phyloP scores from a whole-genome alignment of 257 asterid species.

The Knoxia roxburghii region DNA sequence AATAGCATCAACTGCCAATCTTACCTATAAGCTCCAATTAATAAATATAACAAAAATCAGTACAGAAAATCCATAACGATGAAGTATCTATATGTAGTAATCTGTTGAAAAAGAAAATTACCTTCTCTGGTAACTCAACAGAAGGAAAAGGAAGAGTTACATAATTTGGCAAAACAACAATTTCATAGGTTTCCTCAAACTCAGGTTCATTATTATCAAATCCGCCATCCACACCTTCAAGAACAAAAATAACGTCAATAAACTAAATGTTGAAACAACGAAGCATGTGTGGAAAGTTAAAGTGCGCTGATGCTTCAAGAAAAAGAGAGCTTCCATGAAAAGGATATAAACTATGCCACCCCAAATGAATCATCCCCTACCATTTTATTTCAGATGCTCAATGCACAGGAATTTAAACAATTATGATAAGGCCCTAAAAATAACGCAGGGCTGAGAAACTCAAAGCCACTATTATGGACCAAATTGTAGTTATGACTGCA shows the following conservation, averaged over 20 bases:
- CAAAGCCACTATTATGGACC: not conserved
- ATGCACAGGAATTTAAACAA: not conserved
- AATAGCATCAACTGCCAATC: slow-evolving; percentile 86
- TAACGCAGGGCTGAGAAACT: not conserved
- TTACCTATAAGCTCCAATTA: slow-evolving; percentile 50
- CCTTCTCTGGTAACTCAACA: slow-evolving; percentile 96
- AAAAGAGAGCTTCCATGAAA: not conserved
- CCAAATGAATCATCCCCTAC: not conserved
- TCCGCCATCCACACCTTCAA: slow-evolving; percentile 84
- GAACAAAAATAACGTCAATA: slow-evolving; percentile 13
- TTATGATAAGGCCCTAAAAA: not conserved
- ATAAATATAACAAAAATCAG: not conserved
- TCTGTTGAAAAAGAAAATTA: slow-evolving; percentile 18
- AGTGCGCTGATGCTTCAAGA: not conserved
- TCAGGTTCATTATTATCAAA: slow-evolving; percentile 75
- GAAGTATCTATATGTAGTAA: not conserved
- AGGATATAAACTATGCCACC: not conserved
- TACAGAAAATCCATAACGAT: not conserved
- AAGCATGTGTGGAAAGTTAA: not conserved
- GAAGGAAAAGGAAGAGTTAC: slow-evolving; percentile 87
- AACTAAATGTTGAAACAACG: slow-evolving; percentile 1
- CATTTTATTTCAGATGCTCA: not conserved
- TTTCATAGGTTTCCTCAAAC: slow-evolving; percentile 63
- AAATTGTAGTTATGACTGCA: not conserved
- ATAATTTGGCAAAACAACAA: slow-evolving; percentile 73